Conservation (phyloP, 1,284 basidiomycete genomes). For the Phylloboletellus chloephorus region DNA sequence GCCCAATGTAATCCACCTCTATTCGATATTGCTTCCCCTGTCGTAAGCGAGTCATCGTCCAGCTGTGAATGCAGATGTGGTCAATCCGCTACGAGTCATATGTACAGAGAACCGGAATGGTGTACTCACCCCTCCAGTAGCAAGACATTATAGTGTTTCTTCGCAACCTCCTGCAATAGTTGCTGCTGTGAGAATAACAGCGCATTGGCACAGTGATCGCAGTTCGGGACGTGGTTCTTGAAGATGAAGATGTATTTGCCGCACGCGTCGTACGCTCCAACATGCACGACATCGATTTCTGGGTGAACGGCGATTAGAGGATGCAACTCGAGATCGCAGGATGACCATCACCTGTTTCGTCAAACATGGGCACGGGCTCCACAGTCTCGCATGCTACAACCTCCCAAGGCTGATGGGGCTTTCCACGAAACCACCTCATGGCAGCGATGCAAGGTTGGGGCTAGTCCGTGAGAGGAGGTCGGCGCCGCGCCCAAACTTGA, state of each 20-base stretch:
- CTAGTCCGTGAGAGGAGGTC: slow-evolving; percentile 15
- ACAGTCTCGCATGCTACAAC: slow-evolving; percentile 62
- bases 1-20: slow-evolving; percentile 62
- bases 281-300: slow-evolving; percentile 58
- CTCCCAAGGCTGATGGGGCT: slow-evolving; percentile 64
- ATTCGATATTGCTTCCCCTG: slow-evolving; percentile 56
- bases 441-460: slow-evolving; percentile 11
- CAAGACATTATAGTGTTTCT: slow-evolving; percentile 57
- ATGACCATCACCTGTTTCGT: slow-evolving; percentile 54
- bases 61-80: slow-evolving; percentile 39
- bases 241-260: slow-evolving; percentile 61
- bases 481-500: slow-evolving; percentile 3
- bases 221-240: slow-evolving; percentile 40
- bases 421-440: slow-evolving; percentile 43
- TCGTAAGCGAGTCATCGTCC: slow-evolving; percentile 61
- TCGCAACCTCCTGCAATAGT: slow-evolving; percentile 51
- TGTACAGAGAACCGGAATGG: slow-evolving; percentile 4
- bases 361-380: slow-evolving; percentile 58
- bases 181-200: slow-evolving; percentile 60
- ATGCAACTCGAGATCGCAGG: slow-evolving; percentile 9
- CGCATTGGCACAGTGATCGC: slow-evolving; percentile 43
- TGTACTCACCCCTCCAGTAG: slow-evolving; percentile 58
- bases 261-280: slow-evolving; percentile 47
- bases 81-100: slow-evolving; percentile 7
- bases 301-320: slow-evolving; percentile 9